These are phyloP conservation scores for Trichoderma gamsii DNA, from an alignment of 495 filamentous ascomycete genomes.

Conservation along the genomic window DNA sequence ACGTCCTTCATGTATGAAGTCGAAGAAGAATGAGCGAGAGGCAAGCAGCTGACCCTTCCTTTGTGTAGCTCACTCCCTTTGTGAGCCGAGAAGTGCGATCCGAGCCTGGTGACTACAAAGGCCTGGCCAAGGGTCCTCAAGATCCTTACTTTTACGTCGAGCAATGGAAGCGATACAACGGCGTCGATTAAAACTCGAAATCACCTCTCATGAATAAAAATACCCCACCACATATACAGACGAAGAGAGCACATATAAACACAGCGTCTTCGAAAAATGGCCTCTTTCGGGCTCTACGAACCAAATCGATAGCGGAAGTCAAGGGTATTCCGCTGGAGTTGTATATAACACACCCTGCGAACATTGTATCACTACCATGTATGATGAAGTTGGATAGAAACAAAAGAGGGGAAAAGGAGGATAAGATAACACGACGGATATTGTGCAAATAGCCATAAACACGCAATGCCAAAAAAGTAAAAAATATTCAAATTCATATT, in stretches of 20 bases:
- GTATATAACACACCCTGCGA: slow-evolving; percentile 5
- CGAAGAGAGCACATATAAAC: not conserved
- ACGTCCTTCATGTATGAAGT: slow-evolving; percentile 15
- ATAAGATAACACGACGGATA: not conserved
- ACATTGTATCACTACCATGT: slow-evolving; percentile 8
- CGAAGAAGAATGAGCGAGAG: slow-evolving; percentile 10
- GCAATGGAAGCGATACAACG: slow-evolving; percentile 16
- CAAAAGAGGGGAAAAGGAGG: not conserved
- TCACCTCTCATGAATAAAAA: not conserved
- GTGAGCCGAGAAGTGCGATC: slow-evolving; percentile 14
- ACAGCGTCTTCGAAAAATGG: not conserved
- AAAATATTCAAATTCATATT: not conserved
- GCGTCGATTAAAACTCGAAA: slow-evolving; percentile 2
- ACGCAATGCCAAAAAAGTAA: too few species aligned
- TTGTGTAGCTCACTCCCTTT: slow-evolving; percentile 15
- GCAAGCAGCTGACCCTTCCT: not conserved
- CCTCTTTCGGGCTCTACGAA: not conserved
- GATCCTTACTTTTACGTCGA: slow-evolving; percentile 17
- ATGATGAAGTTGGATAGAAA: not conserved
- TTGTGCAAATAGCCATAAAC: not conserved
- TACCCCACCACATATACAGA: not conserved
- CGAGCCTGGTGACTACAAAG: slow-evolving; percentile 15
- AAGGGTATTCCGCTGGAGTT: slow-evolving; percentile 8
- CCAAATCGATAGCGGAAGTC: not conserved
- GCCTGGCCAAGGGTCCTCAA: slow-evolving; percentile 1